These are phyloP conservation scores for Larix kaempferi DNA, from an alignment of 75 land plant genomes.

Conservation along the genomic window DNA sequence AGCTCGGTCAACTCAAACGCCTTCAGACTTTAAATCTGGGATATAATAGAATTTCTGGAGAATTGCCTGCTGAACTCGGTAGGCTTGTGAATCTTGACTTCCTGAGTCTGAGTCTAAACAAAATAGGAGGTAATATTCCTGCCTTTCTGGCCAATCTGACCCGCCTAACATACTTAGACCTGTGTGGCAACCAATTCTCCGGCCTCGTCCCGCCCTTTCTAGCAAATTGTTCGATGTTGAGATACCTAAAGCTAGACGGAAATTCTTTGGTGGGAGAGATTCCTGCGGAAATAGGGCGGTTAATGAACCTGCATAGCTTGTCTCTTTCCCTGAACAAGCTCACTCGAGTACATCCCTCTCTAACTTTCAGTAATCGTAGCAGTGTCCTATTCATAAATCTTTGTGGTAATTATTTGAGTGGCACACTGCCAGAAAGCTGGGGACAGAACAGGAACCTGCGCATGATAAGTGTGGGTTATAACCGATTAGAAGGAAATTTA, in stretches of 20 bases:
- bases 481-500: constrained; percentile 34
- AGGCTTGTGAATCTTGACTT: constrained; percentile 28
- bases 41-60: constrained; percentile 50
- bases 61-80: constrained; percentile 47
- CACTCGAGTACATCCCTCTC: constrained; percentile 32
- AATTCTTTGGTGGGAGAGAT: constrained; percentile 53
- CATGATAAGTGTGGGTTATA: constrained; percentile 34
- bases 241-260: constrained; percentile 22
- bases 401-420: constrained; percentile 38
- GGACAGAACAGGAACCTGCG: constrained; percentile 25
- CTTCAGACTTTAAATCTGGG: constrained; percentile 16
- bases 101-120: constrained; percentile 41
- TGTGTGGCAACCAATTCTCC: constrained; percentile 39
- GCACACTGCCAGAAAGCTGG: constrained; percentile 35
- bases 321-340: constrained; percentile 49
- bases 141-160: constrained; percentile 31
- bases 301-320: constrained; percentile 30
- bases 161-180: constrained; percentile 25
- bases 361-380: constrained; percentile 27
- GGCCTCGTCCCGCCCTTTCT: constrained; percentile 60
- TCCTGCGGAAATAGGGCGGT: constrained; percentile 33
- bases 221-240: constrained; percentile 37
- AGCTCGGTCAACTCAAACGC: constrained; percentile 4
- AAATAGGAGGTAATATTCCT: constrained; percentile 50
- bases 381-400: constrained; percentile 44